phyloP scores from a whole-genome alignment of 805 yeast species.

The Candida sithepensis region DNA sequence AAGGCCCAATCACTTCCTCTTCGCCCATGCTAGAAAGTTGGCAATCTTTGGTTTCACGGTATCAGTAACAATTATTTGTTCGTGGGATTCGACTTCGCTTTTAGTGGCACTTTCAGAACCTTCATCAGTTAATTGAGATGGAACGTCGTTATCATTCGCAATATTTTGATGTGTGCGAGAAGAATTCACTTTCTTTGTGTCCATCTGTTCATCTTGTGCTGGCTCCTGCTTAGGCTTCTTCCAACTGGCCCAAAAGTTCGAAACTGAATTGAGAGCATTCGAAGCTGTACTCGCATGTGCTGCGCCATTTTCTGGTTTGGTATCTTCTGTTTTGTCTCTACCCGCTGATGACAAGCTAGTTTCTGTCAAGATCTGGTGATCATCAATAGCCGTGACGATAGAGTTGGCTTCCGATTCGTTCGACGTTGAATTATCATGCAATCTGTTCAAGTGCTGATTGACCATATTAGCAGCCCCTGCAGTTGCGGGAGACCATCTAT shows the following conservation, averaged over 20 bases:
- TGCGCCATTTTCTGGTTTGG: neutral
- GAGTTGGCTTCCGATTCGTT: neutral
- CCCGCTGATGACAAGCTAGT: neutral
- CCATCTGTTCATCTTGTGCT: neutral
- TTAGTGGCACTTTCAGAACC: neutral
- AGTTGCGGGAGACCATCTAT: constrained; percentile 2
- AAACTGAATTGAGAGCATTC: neutral
- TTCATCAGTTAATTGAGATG: neutral
- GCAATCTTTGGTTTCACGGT: neutral
- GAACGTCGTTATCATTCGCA: too few species aligned
- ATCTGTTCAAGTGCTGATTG: neutral
- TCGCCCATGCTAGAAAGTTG: neutral
- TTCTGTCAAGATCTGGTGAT: neutral
- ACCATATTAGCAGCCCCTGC: neutral
- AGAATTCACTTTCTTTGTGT: too few species aligned
- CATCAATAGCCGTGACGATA: neutral
- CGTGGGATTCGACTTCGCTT: neutral
- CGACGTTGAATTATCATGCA: neutral
- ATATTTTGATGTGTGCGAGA: too few species aligned
- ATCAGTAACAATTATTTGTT: neutral
- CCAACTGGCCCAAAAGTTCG: constrained; percentile 1
- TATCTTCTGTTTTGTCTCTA: neutral
- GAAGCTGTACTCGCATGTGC: neutral
- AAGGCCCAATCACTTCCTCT: neutral
- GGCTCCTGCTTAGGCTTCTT: neutral